Percentiles rank a stretch among this genome's conserved stretches.
phyloP scores from a whole-genome alignment of 2,329 filamentous ascomycete species.

The Penicillium sp. region DNA sequence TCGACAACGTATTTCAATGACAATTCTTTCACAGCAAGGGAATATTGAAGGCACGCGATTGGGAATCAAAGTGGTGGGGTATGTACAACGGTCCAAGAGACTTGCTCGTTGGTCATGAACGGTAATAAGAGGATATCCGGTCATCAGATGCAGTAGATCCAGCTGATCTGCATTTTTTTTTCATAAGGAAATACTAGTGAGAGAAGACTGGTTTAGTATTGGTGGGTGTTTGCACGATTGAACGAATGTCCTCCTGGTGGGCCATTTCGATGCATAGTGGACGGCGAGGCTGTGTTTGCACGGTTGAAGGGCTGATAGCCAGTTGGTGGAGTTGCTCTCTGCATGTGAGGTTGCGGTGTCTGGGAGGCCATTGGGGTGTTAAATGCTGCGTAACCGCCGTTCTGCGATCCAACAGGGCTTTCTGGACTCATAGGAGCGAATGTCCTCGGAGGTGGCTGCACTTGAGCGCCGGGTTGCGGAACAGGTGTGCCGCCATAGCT shows the following conservation, averaged over 20 bases:
- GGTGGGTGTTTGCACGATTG: slow-evolving; percentile 22
- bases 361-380: slow-evolving; percentile 14
- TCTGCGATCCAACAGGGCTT: slow-evolving; percentile 9
- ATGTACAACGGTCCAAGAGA: slow-evolving; percentile 16
- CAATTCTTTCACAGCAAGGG: not conserved
- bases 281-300: slow-evolving; percentile 21
- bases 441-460: slow-evolving; percentile 8
- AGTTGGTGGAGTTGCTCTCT: slow-evolving; percentile 4
- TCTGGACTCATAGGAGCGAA: slow-evolving; percentile 14
- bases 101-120: slow-evolving; percentile 16
- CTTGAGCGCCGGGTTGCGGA: slow-evolving; percentile 1
- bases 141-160: slow-evolving; percentile 28
- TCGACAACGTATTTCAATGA: not conserved
- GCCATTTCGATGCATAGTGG: slow-evolving; percentile 21
- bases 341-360: slow-evolving; percentile 8
- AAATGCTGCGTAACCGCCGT: slow-evolving; percentile 23
- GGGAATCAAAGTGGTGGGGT: slow-evolving; percentile 7
- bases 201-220: slow-evolving; percentile 10
- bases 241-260: slow-evolving; percentile 23
- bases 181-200: slow-evolving; percentile 15
- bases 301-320: slow-evolving; percentile 20
- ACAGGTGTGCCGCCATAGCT: slow-evolving; percentile 12
- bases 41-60: not conserved
- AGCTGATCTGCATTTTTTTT: slow-evolving; percentile 23
- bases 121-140: slow-evolving; percentile 13